phyloP scores from a whole-genome alignment of 176 grass and related monocot species.

The Carex parvula region DNA sequence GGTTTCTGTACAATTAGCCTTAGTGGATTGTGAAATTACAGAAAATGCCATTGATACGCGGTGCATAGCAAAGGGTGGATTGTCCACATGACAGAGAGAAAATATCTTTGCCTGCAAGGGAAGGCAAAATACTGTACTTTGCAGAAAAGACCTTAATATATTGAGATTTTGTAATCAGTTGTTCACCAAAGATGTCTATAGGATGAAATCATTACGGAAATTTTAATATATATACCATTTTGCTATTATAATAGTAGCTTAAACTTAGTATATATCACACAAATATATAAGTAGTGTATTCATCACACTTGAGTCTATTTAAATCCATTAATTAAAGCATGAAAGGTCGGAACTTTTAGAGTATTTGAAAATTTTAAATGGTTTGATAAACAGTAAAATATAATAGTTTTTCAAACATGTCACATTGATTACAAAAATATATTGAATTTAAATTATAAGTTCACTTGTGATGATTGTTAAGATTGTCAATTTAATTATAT shows the following conservation, averaged over 20 bases:
- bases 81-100: not conserved
- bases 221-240: too few species aligned
- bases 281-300: not conserved
- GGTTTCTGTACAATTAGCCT: not conserved
- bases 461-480: not conserved
- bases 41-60: conserved; percentile 15
- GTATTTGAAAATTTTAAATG: not conserved
- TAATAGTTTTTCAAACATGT: not conserved
- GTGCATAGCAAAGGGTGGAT: not conserved
- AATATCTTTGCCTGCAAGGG: not conserved
- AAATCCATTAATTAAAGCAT: not conserved
- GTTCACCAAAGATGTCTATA: not conserved
- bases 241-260: too few species aligned
- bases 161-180: not conserved
- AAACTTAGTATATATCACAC: not conserved
- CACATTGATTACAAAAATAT: too few species aligned
- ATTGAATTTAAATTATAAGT: not conserved
- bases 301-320: not conserved
- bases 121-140: not conserved
- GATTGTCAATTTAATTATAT: not conserved
- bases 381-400: not conserved
- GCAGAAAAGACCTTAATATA: not conserved
- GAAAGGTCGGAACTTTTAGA: not conserved
- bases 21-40: not conserved
- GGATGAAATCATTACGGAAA: not conserved